phyloP scores from a whole-genome alignment of 2,329 filamentous ascomycete genomes.

The Epichloe coenophiala region DNA sequence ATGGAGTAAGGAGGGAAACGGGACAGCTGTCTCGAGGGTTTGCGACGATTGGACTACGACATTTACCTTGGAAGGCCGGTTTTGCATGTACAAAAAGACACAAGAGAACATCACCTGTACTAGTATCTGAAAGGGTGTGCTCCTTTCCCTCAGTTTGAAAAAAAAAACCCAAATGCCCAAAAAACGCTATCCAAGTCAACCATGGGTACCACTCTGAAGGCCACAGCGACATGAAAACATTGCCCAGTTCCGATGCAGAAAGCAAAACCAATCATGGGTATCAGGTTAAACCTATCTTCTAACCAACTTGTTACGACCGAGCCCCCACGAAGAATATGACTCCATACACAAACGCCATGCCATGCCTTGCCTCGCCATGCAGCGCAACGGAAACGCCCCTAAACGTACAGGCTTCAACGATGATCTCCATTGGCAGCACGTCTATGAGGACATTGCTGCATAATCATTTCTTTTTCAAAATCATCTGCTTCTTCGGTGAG shows the following conservation, averaged over 20 bases:
- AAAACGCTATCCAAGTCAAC: not conserved
- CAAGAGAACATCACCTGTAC: constrained; percentile 17
- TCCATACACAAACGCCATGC: constrained; percentile 13
- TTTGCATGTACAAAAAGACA: constrained; percentile 24
- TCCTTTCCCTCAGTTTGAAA: not conserved
- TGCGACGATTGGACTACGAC: constrained; percentile 9
- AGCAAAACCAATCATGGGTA: constrained; percentile 12
- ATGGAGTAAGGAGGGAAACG: constrained; percentile 59
- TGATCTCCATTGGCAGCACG: constrained; percentile 18
- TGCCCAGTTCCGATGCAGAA: not conserved
- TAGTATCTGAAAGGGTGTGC: constrained; percentile 18
- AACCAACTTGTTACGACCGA: not conserved
- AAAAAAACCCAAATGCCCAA: not conserved
- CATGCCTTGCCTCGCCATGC: constrained; percentile 13
- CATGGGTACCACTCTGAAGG: not conserved
- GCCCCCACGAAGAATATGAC: constrained; percentile 1
- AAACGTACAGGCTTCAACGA: constrained; percentile 8
- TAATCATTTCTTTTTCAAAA: constrained; percentile 28
- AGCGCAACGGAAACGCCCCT: not conserved
- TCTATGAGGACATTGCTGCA: constrained; percentile 26
- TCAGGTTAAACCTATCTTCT: constrained; percentile 12
- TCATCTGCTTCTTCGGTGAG: constrained; percentile 58
- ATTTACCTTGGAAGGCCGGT: constrained; percentile 19
- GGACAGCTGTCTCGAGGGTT: not conserved
- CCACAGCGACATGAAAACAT: not conserved